Base-by-base conservation (phyloP, 1,284 basidiomycete genomes). In the Cystobasidium pallidum region DNA sequence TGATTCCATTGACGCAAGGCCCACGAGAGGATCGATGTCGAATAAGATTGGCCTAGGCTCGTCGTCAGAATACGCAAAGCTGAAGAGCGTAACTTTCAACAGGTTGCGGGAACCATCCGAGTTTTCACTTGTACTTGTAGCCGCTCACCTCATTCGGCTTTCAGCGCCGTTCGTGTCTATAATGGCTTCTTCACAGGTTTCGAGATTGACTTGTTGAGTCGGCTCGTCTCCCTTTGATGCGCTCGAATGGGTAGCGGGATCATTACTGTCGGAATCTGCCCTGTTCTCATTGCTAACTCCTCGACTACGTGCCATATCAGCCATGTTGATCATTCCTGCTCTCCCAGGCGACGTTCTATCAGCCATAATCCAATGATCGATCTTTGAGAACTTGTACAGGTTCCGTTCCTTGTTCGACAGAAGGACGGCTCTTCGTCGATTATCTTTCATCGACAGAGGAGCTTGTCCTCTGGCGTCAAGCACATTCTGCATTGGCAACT, bases 401-500 rank as follows among this genome's bases (percentile, higher is more conserved):
- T 70, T 70, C 30, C 67, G n/a, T 52, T 70, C 67, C 36, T 21
- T 45, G 10, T 47, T 68, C 8, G 45, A 34, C 19, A 57, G 21
- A 15, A 57, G 54, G 3, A 57, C 19, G n/a, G 54, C 36, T 36
- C 54, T 32, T 36, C 54, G 24, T 2, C 13, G 10, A 28, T n/a
- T 34, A 1, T 57, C 54, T 32, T 34, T 57, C 0, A 6, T 34
- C 3, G 19, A 3, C 21, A 13, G 26, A 26, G 2, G 19, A 8
- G 49, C 51, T 30, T 21, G 26, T 45, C 45, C 58, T 34, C 1
- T 30, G 47, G 11, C 28, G 36, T 28, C 26, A 21, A 43, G 43
- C 17, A 43, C 19, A 7, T 55, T 43, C 43, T 57, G 41, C 43
- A 61, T 55, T 17, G 94, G 93, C 59, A 97, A 80, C 3, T 88